A percentile compares a stretch with the other conserved stretches of the same genome.
These are phyloP conservation scores for Synchytrium microbalum DNA, from an alignment of 371 early-diverging fungal species.

Conservation along the genomic window DNA sequence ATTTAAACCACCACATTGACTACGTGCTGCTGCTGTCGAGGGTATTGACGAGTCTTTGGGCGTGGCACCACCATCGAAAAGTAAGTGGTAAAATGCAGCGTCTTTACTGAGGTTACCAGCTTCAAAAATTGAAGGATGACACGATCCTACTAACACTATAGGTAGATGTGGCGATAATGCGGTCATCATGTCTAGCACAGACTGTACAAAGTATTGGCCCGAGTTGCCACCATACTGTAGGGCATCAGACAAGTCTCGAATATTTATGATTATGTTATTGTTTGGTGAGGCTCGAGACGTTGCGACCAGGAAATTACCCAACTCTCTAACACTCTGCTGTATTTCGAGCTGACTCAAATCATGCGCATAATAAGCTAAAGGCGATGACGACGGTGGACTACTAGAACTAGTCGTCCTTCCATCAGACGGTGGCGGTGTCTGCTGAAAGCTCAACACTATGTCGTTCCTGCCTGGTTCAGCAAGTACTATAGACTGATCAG, in stretches of 20 bases:
- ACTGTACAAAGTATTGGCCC: conserved; percentile 1
- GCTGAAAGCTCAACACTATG: not conserved
- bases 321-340: not conserved
- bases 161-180: not conserved
- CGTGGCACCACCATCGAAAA: not conserved
- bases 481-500: not conserved
- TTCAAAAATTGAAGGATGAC: not conserved
- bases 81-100: not conserved
- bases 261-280: not conserved
- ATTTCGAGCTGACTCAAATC: not conserved
- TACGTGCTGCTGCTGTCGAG: not conserved
- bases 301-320: not conserved
- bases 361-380: not conserved
- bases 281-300: not conserved
- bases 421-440: not conserved
- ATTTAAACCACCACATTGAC: not conserved
- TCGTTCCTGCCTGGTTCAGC: not conserved
- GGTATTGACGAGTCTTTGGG: not conserved
- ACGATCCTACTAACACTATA: not conserved
- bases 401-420: not conserved
- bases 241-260: not conserved
- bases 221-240: not conserved
- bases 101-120: not conserved
- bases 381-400: not conserved
- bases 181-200: not conserved